Evolutionary conservation across 2,329 filamentous ascomycete species (phyloP).

Genomic region (Alternaria panax): DNA sequence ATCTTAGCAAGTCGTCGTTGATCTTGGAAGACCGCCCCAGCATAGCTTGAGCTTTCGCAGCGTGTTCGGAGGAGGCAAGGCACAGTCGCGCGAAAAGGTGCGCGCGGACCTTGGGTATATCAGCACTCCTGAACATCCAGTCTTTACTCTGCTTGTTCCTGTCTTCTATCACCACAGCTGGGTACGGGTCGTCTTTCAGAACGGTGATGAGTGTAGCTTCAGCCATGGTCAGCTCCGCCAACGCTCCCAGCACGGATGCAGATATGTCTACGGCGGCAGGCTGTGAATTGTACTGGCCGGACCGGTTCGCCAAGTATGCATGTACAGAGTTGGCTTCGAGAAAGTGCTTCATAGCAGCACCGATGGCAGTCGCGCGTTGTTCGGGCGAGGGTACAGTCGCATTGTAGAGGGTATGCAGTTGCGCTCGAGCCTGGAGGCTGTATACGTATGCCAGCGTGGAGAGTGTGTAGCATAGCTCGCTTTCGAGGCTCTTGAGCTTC

Average conservation of each 20-base stretch:
- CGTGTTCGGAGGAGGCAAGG: conserved; percentile 87
- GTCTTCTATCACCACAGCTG: conserved; percentile 79
- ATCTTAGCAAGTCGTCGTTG: conserved; percentile 71
- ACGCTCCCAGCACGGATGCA: conserved; percentile 53
- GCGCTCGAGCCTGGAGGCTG: conserved; percentile 73
- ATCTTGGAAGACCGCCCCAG: conserved; percentile 58
- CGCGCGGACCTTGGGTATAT: conserved; percentile 86
- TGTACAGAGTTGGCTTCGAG: conserved; percentile 82
- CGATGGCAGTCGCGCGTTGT: conserved; percentile 73
- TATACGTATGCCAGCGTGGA: conserved; percentile 79
- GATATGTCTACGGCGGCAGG: conserved; percentile 53
- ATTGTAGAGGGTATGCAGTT: conserved; percentile 76
- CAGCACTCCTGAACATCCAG: conserved; percentile 94
- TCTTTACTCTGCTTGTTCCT: conserved; percentile 85
- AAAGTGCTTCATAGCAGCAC: conserved; percentile 77
- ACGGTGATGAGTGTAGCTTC: conserved; percentile 91
- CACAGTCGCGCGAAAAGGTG: conserved; percentile 88
- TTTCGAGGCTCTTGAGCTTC: conserved; percentile 76
- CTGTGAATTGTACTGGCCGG: conserved; percentile 51
- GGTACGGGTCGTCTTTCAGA: conserved; percentile 93
- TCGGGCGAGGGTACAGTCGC: conserved; percentile 62
- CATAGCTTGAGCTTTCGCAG: conserved; percentile 70
- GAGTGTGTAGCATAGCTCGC: conserved; percentile 82
- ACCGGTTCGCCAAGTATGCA: conserved; percentile 69
- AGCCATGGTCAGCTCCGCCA: conserved; percentile 73